Evolutionary conservation across 495 filamentous ascomycete genomes (phyloP).

Genomic region (Hypomontagnella monticulosa): DNA sequence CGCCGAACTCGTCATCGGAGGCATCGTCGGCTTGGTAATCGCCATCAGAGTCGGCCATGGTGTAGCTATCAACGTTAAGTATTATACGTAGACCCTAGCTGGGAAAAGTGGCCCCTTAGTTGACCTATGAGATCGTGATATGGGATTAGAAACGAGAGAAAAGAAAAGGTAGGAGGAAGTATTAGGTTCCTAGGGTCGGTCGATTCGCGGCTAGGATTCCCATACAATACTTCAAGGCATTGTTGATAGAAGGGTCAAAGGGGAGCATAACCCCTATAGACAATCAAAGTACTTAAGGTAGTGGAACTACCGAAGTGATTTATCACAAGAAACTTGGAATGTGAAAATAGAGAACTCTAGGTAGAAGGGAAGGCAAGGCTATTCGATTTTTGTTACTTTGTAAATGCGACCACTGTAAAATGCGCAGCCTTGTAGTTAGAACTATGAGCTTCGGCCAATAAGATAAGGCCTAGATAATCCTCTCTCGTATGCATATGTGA

Average conservation of each 20-base stretch:
- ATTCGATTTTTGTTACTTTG: conserved; percentile 14
- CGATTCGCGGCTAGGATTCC: conserved; percentile 4
- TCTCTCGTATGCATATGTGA: not conserved
- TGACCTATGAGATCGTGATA: not conserved
- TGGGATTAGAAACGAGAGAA: not conserved
- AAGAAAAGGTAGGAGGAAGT: not conserved
- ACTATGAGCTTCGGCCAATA: conserved; percentile 27
- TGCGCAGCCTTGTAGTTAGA: conserved; percentile 36
- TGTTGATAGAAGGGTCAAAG: conserved; percentile 14
- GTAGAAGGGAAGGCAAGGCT: conserved; percentile 24
- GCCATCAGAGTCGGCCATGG: conserved; percentile 81
- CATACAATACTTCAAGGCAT: conserved; percentile 33
- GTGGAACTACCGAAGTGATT: not conserved
- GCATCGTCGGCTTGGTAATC: conserved; percentile 79
- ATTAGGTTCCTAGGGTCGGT: conserved; percentile 1
- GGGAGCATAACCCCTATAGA: conserved; percentile 19
- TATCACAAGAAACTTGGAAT: not conserved
- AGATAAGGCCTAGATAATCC: conserved; percentile 10
- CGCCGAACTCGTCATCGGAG: conserved; percentile 79
- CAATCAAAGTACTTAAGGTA: not conserved
- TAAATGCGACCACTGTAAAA: conserved; percentile 18
- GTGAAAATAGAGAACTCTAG: not conserved
- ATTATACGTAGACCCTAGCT: not conserved
- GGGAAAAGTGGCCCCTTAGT: not conserved
- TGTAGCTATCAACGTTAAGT: not conserved